Conservation (phyloP, 208 protist species). For the Novymonas esmeraldas region DNA sequence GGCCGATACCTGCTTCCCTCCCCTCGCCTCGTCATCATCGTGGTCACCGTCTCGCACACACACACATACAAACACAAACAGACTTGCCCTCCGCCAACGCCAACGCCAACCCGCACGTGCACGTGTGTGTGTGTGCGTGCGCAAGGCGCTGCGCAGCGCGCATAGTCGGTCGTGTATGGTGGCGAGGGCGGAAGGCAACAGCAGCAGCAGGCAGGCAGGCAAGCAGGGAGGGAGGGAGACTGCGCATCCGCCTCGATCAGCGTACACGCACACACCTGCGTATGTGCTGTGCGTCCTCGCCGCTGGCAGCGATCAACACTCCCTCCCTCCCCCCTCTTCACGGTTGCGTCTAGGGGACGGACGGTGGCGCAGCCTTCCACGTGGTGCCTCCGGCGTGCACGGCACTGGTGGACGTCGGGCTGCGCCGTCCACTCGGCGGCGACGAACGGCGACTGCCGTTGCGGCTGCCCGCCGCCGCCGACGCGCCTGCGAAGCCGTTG, state of each 20-base stretch:
- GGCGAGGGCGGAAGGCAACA: too few relatives aligned
- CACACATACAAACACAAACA: not conserved
- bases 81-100: not conserved
- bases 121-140: not conserved
- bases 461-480: not conserved
- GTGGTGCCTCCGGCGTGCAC: not conserved
- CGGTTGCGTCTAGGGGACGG: too few relatives aligned
- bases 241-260: too few relatives aligned
- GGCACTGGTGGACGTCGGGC: not conserved
- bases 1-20: not conserved
- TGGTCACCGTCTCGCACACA: too few relatives aligned
- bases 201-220: too few relatives aligned
- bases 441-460: constrained; percentile 16
- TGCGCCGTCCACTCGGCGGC: constrained; percentile 6
- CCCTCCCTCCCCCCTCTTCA: too few relatives aligned
- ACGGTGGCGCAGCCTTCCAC: not conserved
- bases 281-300: too few relatives aligned
- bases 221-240: not conserved
- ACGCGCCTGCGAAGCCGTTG: not conserved
- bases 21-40: not conserved
- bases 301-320: too few relatives aligned
- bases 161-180: too few relatives aligned
- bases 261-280: too few relatives aligned
- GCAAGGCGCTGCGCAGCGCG: not conserved
- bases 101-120: not conserved